Conservation (phyloP, 352 stramenopile genomes). For the Peronosclerospora sorghi region DNA sequence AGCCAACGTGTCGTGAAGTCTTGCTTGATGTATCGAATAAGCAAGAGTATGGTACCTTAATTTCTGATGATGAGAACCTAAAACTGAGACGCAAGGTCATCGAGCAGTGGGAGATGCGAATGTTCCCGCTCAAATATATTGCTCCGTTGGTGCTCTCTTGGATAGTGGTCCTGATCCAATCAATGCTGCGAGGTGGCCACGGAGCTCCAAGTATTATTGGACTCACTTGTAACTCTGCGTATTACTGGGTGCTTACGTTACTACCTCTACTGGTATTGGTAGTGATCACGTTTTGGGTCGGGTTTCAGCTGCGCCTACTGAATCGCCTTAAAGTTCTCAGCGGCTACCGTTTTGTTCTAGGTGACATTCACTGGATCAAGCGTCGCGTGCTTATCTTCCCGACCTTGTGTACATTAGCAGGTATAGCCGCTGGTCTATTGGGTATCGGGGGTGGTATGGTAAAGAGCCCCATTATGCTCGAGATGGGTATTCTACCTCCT, state of each 20-base stretch:
- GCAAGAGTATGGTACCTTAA: slow-evolving; percentile 36
- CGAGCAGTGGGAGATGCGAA: slow-evolving; percentile 32
- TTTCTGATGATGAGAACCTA: slow-evolving; percentile 27
- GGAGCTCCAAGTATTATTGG: slow-evolving; percentile 72
- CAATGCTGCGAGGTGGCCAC: slow-evolving; percentile 62
- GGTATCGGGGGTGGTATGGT: slow-evolving; percentile 96
- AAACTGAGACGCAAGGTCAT: slow-evolving; percentile 30
- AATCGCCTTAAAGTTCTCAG: slow-evolving; percentile 68
- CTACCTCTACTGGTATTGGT: slow-evolving; percentile 74
- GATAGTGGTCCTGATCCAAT: slow-evolving; percentile 61
- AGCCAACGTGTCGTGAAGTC: slow-evolving; percentile 16
- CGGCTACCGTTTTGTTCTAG: slow-evolving; percentile 73
- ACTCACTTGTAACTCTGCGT: slow-evolving; percentile 85
- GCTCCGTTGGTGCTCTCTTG: slow-evolving; percentile 48
- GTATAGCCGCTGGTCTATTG: slow-evolving; percentile 91
- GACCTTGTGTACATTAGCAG: slow-evolving; percentile 86
- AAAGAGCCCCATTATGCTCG: slow-evolving; percentile 94
- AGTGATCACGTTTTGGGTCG: slow-evolving; percentile 40
- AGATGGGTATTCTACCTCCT: slow-evolving; percentile 89
- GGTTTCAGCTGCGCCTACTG: slow-evolving; percentile 43
- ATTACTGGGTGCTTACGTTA: slow-evolving; percentile 90
- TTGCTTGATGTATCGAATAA: slow-evolving; percentile 12
- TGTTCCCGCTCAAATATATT: slow-evolving; percentile 51
- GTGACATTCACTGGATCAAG: slow-evolving; percentile 92
- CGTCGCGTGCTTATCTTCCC: slow-evolving; percentile 87